These are phyloP conservation scores for Moniliophthora roreri DNA, from an alignment of 1,284 basidiomycete genomes.

Conservation along the genomic window DNA sequence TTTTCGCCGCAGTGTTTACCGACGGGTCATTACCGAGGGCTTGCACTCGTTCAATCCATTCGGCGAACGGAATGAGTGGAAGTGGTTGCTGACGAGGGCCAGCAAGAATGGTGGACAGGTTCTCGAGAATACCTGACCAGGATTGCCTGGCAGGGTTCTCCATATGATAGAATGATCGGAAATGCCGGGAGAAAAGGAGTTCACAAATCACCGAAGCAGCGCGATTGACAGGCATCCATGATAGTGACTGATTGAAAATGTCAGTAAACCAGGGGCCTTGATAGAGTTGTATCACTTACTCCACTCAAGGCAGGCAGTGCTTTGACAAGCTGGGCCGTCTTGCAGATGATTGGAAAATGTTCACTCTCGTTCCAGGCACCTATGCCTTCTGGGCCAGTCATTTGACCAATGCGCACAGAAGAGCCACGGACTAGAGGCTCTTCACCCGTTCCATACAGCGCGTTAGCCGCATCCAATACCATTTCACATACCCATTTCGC, in stretches of 20 bases:
- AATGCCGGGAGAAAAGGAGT: conserved; percentile 16
- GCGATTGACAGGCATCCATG: conserved; percentile 25
- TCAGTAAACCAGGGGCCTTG: not conserved
- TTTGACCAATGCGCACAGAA: conserved; percentile 34
- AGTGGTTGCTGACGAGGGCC: conserved; percentile 14
- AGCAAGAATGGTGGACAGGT: conserved; percentile 25
- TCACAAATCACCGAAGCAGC: conserved; percentile 21
- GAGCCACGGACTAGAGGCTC: conserved; percentile 22
- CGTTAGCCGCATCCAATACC: conserved; percentile 22
- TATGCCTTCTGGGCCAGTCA: conserved; percentile 32
- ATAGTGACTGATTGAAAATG: conserved; percentile 23
- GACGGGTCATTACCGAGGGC: conserved; percentile 23
- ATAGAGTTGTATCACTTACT: conserved; percentile 21
- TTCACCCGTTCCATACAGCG: conserved; percentile 21
- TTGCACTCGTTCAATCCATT: conserved; percentile 29
- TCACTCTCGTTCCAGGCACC: conserved; percentile 38
- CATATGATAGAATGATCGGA: conserved; percentile 20
- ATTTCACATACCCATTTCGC: conserved; percentile 65
- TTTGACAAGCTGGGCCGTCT: conserved; percentile 26
- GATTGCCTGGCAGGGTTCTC: conserved; percentile 22
- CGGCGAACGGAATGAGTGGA: conserved; percentile 23
- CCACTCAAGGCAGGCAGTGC: conserved; percentile 29
- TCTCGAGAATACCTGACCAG: conserved; percentile 25
- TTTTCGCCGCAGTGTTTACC: conserved; percentile 28
- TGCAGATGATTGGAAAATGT: conserved; percentile 35